Evolutionary conservation across 1,284 basidiomycete genomes (phyloP), one percentile per base, ranked within the genome.

Genomic region (Termitomyces sp.): DNA sequence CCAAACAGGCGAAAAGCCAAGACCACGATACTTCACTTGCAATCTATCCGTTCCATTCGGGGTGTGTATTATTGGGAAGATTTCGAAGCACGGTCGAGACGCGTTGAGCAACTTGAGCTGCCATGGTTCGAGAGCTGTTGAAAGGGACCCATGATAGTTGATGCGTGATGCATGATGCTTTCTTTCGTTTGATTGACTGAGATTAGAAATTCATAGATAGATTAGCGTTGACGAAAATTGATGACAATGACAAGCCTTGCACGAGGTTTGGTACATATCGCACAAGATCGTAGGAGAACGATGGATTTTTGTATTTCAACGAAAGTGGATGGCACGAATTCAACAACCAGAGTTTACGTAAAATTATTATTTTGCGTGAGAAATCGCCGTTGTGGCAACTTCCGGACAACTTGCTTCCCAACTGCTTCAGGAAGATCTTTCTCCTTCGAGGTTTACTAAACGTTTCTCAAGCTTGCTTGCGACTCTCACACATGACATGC

Each of bases 1-100:
- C 49, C 49, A 56, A 56, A 47, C 48, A 52, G 46, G 40, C 28
- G 49, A 54, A 35, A 53, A 51, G 57, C 49, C 54, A 56, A 58
- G 53, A 39, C 40, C 19, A 14, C 35, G 35, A 53, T 53, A 45
- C 18, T 46, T 41, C n/a, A 54, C 41, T 44, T 6, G 43, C 19
- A 33, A 24, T 42, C 26, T 41, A 35, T 31, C 57, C 57, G 55
- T 38, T 39, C 44, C 26, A 50, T 54, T 58, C 55, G 55, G 57
- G 46, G 19, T 30, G 42, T 16, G 14, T 19, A 34, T 48, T n/a
- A 24, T 24, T 24, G 5, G 21, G 21, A 24, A 9, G 33, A 42
- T 42, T 41, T 43, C 16, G 42, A 38, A n/a, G 18, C 19, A 38
- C 5, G 16, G 21, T 24, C 5, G 21, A 5, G 21, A 24, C 21